Evolutionary conservation across 176 grass and related monocot genomes (phyloP).

Genomic region (Oryza glaberrima): DNA sequence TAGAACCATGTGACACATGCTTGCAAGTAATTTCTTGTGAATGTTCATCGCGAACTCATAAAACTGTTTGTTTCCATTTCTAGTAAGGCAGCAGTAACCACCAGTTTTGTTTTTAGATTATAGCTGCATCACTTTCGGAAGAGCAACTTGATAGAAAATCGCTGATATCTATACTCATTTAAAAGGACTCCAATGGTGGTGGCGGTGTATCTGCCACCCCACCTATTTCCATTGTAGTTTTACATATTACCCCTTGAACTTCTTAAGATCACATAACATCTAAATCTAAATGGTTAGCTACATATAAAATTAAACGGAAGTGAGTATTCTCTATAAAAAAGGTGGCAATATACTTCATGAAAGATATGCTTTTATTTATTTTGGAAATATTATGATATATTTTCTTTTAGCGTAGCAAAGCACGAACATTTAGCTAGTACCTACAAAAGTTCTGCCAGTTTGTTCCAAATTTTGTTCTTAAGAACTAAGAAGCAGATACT

Average conservation of each 20-base stretch:
- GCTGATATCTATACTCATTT: neutral
- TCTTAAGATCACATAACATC: too few species aligned
- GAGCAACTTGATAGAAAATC: neutral
- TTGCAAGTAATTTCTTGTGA: neutral
- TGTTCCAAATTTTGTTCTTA: neutral
- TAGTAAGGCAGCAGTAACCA: neutral
- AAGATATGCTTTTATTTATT: too few species aligned
- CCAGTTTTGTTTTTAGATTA: neutral
- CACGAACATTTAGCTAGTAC: neutral
- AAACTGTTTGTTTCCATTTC: slow-evolving; percentile 6
- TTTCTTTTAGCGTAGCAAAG: too few species aligned
- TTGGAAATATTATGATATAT: too few species aligned
- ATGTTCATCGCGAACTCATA: neutral
- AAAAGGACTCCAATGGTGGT: too few species aligned
- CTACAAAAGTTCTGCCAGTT: neutral
- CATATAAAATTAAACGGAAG: too few species aligned
- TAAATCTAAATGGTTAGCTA: too few species aligned
- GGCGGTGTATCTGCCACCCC: too few species aligned
- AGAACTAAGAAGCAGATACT: neutral
- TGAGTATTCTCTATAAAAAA: too few species aligned
- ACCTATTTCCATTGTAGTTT: too few species aligned
- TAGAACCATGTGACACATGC: neutral
- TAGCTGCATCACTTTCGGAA: neutral
- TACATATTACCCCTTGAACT: too few species aligned
- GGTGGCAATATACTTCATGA: too few species aligned